Base-by-base conservation (phyloP, 305 asterid species). In the Fraxinus albicans region DNA sequence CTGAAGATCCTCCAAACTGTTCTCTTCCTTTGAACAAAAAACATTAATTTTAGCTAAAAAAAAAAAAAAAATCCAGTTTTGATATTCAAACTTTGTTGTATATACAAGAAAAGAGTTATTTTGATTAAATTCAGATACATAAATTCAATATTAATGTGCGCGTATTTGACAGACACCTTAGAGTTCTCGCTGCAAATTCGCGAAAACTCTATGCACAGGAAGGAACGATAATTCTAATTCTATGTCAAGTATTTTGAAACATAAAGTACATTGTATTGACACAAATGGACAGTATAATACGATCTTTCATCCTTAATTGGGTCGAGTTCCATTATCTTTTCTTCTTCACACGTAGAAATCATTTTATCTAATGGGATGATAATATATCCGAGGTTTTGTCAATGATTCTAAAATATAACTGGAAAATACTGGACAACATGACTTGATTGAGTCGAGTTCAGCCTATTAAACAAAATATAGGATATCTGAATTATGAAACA, bases 1-100 rank as follows among this genome's bases (percentile, higher is more conserved):
- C 63, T 84, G 87, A 38, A 86, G 85, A n/a, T 86, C 85, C 77
- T 81, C 87, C 84, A 86, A 29, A 77, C 81, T 84, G 53, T 84
- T 84, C 19, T 33, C 79, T 76, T 80, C 84, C 89, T 83, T 10
- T 2, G 17, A 25, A 65, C 35, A 25, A 65, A 21, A 25, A 65
- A 23, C 33, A 21, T 25, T 21, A 25, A 25, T 21, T 8, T 25
- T 23, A 21, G 35, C 73, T 8, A 9, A 7, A 35, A 35, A 35
- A 36, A 36, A 40, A 36, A 40, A n/a, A 21, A 47, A 67, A 47
- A 53, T 38, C 53, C 17, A 53, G 12, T 13, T 69, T 44, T 8
- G 40, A 69, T 60, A 70, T 27, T 44, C 55, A 19, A 44, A 44
- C n/a, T 44, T 44, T 2, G 50, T 40, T 12, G 50, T 40, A 9